Conservation (phyloP, 805 yeast species). For the Zygosaccharomyces lentus region DNA sequence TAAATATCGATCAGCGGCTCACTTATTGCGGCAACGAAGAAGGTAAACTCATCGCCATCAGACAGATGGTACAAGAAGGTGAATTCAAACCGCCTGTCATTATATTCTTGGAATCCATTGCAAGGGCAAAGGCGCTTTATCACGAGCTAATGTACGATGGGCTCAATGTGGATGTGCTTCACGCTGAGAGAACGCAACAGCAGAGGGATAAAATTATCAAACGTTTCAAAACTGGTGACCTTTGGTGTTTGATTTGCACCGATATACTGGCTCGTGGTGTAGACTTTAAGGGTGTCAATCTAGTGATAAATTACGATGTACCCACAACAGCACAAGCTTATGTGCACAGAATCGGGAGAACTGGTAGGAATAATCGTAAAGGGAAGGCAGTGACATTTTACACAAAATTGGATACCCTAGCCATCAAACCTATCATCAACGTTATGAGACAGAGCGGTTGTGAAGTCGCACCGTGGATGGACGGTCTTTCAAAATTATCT, state of each 20-base stretch:
- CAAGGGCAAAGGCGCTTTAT: slow-evolving; percentile 91
- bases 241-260: slow-evolving; percentile 95
- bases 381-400: slow-evolving; percentile 91
- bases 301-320: slow-evolving; percentile 94
- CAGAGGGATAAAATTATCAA: slow-evolving; percentile 85
- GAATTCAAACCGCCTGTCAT: slow-evolving; percentile 90
- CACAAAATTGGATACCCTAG: slow-evolving; percentile 79
- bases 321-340: slow-evolving; percentile 92
- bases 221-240: slow-evolving; percentile 80
- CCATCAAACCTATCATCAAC: slow-evolving; percentile 78
- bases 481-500: slow-evolving; percentile 58
- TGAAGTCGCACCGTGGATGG: slow-evolving; percentile 76
- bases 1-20: slow-evolving; percentile 74
- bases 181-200: slow-evolving; percentile 84
- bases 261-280: slow-evolving; percentile 96
- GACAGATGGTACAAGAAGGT: slow-evolving; percentile 81
- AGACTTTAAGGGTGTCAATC: slow-evolving; percentile 91
- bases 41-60: slow-evolving; percentile 87
- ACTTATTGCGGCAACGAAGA: slow-evolving; percentile 89
- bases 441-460: slow-evolving; percentile 94
- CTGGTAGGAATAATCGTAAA: slow-evolving; percentile 87
- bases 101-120: slow-evolving; percentile 85
- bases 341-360: slow-evolving; percentile 97
- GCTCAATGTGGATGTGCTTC: slow-evolving; percentile 90
- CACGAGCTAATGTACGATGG: slow-evolving; percentile 91